Conservation (phyloP, 306 rosid genomes). For the Lithocarpus polystachyus region DNA sequence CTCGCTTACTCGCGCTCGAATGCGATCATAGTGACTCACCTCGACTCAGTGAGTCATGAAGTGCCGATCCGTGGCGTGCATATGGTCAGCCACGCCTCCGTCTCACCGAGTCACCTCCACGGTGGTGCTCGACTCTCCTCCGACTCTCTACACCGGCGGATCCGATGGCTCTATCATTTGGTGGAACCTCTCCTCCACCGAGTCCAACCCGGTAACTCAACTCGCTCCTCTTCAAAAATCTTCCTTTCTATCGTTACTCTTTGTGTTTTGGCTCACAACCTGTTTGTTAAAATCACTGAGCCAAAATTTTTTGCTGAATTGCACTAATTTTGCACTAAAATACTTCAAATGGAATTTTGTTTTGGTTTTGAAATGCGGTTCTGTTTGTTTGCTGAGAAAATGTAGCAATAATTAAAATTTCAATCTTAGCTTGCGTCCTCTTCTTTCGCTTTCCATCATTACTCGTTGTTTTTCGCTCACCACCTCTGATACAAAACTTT, state of each 20-base stretch:
- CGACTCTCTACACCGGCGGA: conserved; percentile 84
- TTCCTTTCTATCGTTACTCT: background rate
- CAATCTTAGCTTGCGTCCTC: background rate
- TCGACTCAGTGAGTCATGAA: conserved; percentile 59
- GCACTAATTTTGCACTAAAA: background rate
- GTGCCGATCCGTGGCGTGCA: conserved; percentile 88
- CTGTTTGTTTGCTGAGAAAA: background rate
- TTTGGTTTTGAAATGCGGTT: background rate
- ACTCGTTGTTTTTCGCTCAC: background rate
- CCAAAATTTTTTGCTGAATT: background rate
- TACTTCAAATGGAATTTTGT: background rate
- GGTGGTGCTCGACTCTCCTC: conserved; percentile 52
- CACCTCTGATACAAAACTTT: background rate
- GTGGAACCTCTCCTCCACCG: conserved; percentile 62
- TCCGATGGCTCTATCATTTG: conserved; percentile 95
- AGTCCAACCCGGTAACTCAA: conserved; percentile 56
- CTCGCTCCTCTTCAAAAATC: background rate
- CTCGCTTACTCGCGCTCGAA: too few species aligned
- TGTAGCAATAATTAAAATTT: background rate
- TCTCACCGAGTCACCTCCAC: conserved; percentile 74
- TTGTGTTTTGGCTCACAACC: background rate
- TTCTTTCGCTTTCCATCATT: background rate
- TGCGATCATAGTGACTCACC: background rate
- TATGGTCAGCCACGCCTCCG: conserved; percentile 78
- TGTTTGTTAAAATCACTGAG: background rate